Base-by-base conservation (phyloP, 495 filamentous ascomycete species). In the Daldinia caldariorum region DNA sequence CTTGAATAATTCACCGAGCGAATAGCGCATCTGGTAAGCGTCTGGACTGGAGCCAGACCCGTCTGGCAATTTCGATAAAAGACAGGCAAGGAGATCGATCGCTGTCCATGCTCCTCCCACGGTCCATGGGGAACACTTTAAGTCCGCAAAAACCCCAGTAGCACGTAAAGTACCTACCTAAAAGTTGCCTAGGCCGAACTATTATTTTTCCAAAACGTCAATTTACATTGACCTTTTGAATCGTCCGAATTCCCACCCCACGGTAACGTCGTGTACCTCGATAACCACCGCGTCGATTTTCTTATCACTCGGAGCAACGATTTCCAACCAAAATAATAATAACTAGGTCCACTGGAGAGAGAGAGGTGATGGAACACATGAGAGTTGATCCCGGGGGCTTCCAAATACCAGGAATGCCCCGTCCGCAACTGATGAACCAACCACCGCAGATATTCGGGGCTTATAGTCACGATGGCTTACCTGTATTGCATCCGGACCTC, bases 361-460 rank as follows among this genome's bases (percentile, higher is more conserved):
- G 22, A 63, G 14, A 34, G 34, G 58, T 18, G 59, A 85, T 86
- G 85, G 83, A 85, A 71, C 83, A 80, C 38, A 67, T 75, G 71
- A 75, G 49, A 66, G 67, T 66, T 43, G 75, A 76, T 53, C 73
- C 68, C 0, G 78, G 76, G 56, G 79, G 78, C 71, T 87, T 85
- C 63, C 81, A 83, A 63, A 80, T 87, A 58, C 81, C 82, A 59
- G 74, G 71, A 29, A 80, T 88, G 76, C 72, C 75, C 29, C 85
- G 88, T 67, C 89, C 90, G 51, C 80, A 83, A 32, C 74, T 89
- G 31, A 84, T 86, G 78, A 89, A 89, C 78, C 86, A 83, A 63
- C 89, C 92, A 59, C 87, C 89, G 34, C 89, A 89, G 78, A 87
- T 94, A 41, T 94, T 91, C 71, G 88, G 89, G 45, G 84, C 80